These are phyloP conservation scores for Thamnidium elegans DNA, from an alignment of 192 early-diverging fungal species.

Conservation along the genomic window DNA sequence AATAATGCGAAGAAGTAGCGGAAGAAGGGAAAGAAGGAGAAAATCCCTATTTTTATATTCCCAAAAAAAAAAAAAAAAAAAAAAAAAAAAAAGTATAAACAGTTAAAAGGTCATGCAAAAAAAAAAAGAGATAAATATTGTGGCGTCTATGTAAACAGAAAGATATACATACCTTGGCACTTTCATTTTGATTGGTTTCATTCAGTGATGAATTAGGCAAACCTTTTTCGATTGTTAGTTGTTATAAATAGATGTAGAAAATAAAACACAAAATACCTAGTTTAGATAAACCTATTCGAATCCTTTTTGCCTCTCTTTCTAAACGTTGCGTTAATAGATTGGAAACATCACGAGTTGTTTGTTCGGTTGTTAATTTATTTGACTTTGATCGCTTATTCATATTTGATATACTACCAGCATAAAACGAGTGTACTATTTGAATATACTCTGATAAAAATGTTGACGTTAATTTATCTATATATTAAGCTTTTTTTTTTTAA, in stretches of 20 bases:
- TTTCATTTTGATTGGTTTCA: not conserved
- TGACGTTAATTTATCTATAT: not conserved
- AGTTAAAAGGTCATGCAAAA: not conserved
- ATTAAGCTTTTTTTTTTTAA: not conserved
- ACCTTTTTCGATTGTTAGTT: no score
- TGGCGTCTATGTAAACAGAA: not conserved
- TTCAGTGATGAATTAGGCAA: no score
- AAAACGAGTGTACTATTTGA: conserved; percentile 6
- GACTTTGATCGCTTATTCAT: no score
- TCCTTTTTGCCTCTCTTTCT: conserved; percentile 1
- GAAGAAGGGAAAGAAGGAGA: not conserved
- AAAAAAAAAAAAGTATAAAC: not conserved
- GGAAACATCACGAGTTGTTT: conserved; percentile 6
- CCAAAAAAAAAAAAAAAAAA: not conserved
- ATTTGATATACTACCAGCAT: conserved; percentile 1
- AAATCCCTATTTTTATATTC: not conserved
- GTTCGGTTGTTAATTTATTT: no score
- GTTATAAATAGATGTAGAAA: no score
- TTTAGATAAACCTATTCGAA: not conserved
- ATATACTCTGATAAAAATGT: conserved; percentile 10
- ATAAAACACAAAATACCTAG: not conserved
- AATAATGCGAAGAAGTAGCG: not conserved
- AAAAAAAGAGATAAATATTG: not conserved
- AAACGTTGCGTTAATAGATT: not conserved
- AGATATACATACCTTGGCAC: not conserved